These are phyloP conservation scores for Psilocybe tampanensis DNA, from an alignment of 768 basidiomycete species.

Conservation along the genomic window DNA sequence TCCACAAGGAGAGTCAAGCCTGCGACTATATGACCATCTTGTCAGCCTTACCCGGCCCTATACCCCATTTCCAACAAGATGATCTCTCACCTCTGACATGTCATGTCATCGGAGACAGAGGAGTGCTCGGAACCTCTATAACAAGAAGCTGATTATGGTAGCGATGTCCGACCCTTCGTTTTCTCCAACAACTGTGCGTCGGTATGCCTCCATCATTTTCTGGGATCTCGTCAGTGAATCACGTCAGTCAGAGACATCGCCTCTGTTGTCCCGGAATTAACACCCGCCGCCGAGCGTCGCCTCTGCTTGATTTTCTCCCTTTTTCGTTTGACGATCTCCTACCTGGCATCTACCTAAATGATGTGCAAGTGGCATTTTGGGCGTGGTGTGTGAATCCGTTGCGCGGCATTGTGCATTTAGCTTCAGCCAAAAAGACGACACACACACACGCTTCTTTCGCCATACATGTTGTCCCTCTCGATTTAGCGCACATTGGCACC, in stretches of 20 bases:
- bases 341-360: conserved; percentile 1
- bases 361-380: neutral
- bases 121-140: conserved; percentile 12
- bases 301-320: neutral
- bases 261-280: conserved; percentile 11
- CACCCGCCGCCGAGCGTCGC: conserved; percentile 7
- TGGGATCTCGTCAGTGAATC: conserved; percentile 4
- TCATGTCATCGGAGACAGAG: conserved; percentile 20
- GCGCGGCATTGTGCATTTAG: neutral
- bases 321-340: neutral
- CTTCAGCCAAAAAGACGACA: neutral
- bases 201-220: conserved; percentile 8
- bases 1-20: conserved; percentile 3
- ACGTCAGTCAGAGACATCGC: conserved; percentile 5
- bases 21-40: conserved; percentile 4
- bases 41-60: conserved; percentile 7
- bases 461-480: neutral
- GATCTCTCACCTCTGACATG: conserved; percentile 21
- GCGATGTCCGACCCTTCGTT: conserved; percentile 9
- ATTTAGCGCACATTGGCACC: neutral
- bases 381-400: neutral
- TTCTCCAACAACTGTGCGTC: neutral
- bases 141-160: neutral
- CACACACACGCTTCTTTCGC: neutral
- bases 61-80: conserved; percentile 5